Evolutionary conservation across 1,139 yeast species (phyloP), one percentile per base, ranked within the genome.

Genomic region (Blastobotrys elegans): DNA sequence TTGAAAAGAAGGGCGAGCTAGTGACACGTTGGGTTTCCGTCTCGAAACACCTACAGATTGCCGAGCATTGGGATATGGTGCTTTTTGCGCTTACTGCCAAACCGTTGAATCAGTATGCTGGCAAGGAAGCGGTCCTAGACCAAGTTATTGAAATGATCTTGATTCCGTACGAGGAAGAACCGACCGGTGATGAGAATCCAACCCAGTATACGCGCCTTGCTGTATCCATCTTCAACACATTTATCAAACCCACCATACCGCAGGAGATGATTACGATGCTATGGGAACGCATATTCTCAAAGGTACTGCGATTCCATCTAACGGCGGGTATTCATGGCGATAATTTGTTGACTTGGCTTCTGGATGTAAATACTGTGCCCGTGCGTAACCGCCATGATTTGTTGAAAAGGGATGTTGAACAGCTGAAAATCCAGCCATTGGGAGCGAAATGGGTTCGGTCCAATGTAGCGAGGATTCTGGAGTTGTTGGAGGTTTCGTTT

Each of bases 141-240:
- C 26, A 48, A 44, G 20, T 43, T 51, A 13, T 39, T 39, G 26
- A 51, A 51, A 37, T 46, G 39, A 55, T 59, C 0, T 50, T 55
- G 38, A 47, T 46, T 20, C 45, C 54, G 6, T 33, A 24, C 27
- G 10, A 5, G 10, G 5, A 10, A 5, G 8, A 24, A 24, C 27
- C 27, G 10, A 24, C 27, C 10, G 27, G 27, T 24, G 27, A 24
- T 24, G 27, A 24, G 27, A 24, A 24, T 24, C 8, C 5, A 10
- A 10, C 3, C 21, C 16, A 16, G 2, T 34, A 3, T 13, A 18
- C 2, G 22, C 38, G 26, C 3, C 27, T 24, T 5, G 5, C 27
- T 10, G 27, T 6, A 10, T 24, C 27, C 8, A 24, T 24, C 10
- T 6, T 24, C 27, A 24, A 24, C 27, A 24, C 8, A 6, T 10